Percentiles rank a stretch among this genome's conserved stretches.
These are phyloP conservation scores for Barbatosphaeria neglecta DNA, from an alignment of 495 filamentous ascomycete species.

Conservation along the genomic window DNA sequence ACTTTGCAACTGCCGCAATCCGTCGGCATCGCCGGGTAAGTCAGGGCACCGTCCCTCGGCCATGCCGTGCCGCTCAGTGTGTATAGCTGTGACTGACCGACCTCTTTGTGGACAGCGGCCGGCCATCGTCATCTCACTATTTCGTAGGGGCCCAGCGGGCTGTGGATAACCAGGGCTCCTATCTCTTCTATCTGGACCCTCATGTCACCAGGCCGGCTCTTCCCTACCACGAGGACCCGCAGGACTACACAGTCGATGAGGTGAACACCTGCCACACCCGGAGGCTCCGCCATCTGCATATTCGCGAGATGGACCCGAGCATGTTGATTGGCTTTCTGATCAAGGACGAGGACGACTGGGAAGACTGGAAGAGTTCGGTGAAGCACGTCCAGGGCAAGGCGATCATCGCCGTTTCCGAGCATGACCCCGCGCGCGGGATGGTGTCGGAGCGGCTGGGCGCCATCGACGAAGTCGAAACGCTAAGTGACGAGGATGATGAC, in stretches of 20 bases:
- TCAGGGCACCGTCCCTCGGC: not conserved
- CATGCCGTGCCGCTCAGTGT: not conserved
- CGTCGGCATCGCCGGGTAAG: conserved; percentile 90
- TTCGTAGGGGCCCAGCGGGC: conserved; percentile 68
- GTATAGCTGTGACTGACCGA: conserved; percentile 3
- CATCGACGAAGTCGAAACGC: conserved; percentile 78
- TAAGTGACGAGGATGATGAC: conserved; percentile 57
- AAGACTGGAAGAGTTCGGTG: conserved; percentile 61
- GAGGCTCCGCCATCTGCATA: conserved; percentile 66
- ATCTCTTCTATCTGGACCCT: conserved; percentile 92
- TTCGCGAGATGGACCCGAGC: conserved; percentile 94
- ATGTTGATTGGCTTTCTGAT: conserved; percentile 98
- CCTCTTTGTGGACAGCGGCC: conserved; percentile 59
- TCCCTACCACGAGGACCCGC: conserved; percentile 37
- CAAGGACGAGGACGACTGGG: conserved; percentile 70
- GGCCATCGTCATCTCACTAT: conserved; percentile 90
- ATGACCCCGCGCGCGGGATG: conserved; percentile 44
- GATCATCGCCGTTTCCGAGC: conserved; percentile 69
- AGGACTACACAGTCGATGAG: conserved; percentile 56
- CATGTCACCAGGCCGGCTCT: conserved; percentile 66
- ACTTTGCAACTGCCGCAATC: conserved; percentile 77
- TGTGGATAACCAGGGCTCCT: conserved; percentile 42
- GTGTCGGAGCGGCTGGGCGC: conserved; percentile 53
- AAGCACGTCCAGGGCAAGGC: conserved; percentile 62
- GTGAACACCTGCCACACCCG: conserved; percentile 78